Evolutionary conservation across 2,329 filamentous ascomycete species (phyloP).

Genomic region (Alternaria tenuissima): DNA sequence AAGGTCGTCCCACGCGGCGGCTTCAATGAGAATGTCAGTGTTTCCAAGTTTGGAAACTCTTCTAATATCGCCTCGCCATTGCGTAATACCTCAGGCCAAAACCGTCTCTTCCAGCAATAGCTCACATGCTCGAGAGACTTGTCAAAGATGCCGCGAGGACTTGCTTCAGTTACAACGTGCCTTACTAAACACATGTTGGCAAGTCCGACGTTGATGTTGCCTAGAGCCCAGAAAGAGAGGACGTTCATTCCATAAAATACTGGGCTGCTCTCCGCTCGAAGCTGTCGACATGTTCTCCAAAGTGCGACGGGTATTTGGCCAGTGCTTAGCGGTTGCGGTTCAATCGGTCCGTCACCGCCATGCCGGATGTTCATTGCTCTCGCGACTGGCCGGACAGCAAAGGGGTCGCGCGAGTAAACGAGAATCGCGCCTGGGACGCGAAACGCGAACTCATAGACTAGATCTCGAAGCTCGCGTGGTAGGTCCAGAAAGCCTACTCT

Average conservation of each 20-base stretch:
- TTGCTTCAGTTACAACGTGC: constrained; percentile 33
- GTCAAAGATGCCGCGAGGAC: constrained; percentile 32
- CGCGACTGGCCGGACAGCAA: constrained; percentile 17
- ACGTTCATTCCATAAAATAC: constrained; percentile 59
- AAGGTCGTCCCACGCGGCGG: constrained; percentile 24
- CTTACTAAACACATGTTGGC: constrained; percentile 22
- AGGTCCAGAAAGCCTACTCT: constrained; percentile 40
- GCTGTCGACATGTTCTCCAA: constrained; percentile 52
- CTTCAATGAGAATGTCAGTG: constrained; percentile 36
- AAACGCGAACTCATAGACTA: constrained; percentile 35
- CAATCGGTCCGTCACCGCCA: constrained; percentile 30
- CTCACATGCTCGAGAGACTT: constrained; percentile 34
- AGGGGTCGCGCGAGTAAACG: constrained; percentile 32
- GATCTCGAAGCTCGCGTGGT: constrained; percentile 42
- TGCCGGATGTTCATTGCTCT: constrained; percentile 37
- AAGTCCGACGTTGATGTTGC: constrained; percentile 22
- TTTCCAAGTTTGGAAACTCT: constrained; percentile 36
- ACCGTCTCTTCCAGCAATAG: constrained; percentile 39
- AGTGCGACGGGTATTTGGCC: constrained; percentile 29
- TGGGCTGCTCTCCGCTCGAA: constrained; percentile 53
- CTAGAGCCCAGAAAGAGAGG: constrained; percentile 47
- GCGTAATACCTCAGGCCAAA: constrained; percentile 39
- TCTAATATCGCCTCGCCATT: constrained; percentile 26
- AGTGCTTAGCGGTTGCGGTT: constrained; percentile 30
- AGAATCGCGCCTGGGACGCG: constrained; percentile 39